A percentile compares a stretch with the other conserved stretches of the same genome.
phyloP scores from a whole-genome alignment of 2,329 filamentous ascomycete genomes.

The Geosmithia putterillii region DNA sequence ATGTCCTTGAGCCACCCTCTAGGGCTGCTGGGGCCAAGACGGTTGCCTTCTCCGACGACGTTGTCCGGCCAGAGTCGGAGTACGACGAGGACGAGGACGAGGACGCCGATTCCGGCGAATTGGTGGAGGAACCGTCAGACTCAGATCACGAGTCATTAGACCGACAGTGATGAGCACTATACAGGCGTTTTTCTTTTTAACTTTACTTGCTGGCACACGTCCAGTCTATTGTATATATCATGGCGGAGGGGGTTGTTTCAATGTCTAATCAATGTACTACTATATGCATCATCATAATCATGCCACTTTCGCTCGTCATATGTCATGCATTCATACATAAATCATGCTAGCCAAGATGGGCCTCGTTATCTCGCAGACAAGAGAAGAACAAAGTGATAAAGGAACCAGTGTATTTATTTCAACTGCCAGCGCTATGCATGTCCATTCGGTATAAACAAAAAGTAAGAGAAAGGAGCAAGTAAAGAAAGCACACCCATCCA shows the following conservation, averaged over 20 bases:
- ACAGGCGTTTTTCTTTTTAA: too few relatives aligned
- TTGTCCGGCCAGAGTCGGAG: constrained; percentile 15
- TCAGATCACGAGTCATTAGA: too few relatives aligned
- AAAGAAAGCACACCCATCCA: neutral
- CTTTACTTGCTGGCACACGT: too few relatives aligned
- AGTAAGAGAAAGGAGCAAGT: neutral
- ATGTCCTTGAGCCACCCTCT: constrained; percentile 55
- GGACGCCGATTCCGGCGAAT: neutral
- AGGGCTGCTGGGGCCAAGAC: constrained; percentile 36
- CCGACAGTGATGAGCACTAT: neutral
- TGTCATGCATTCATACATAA: too few relatives aligned
- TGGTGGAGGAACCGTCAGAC: neutral
- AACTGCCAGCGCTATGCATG: neutral
- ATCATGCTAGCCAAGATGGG: too few relatives aligned
- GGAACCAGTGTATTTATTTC: neutral
- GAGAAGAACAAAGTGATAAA: neutral
- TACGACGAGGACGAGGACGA: neutral
- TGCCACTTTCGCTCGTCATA: too few relatives aligned
- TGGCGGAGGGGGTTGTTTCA: too few relatives aligned
- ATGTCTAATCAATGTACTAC: too few relatives aligned
- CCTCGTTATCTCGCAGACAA: neutral
- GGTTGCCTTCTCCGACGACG: constrained; percentile 50
- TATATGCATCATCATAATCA: too few relatives aligned
- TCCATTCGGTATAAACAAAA: neutral
- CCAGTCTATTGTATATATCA: too few relatives aligned